Evolutionary conservation across 2,329 filamentous ascomycete genomes (phyloP).

Genomic region (Leptodontidium sp.): DNA sequence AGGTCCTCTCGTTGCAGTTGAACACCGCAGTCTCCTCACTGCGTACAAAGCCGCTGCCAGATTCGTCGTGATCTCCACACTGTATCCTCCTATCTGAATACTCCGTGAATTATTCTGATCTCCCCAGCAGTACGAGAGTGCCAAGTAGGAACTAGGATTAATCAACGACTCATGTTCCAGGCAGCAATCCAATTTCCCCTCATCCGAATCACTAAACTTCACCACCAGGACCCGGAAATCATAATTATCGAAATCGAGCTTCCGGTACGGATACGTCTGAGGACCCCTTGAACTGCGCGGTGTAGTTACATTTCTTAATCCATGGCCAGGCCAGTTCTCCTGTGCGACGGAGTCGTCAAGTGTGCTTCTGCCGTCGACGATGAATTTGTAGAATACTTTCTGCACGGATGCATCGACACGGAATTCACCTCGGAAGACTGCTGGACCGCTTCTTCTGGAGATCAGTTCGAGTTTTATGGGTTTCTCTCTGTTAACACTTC

Average conservation of each 20-base stretch:
- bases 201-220: not conserved
- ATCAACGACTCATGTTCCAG: constrained; percentile 11
- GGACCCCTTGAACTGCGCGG: not conserved
- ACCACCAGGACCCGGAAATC: not conserved
- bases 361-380: constrained; percentile 3
- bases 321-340: constrained; percentile 3
- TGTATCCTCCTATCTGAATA: not conserved
- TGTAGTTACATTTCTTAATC: not conserved
- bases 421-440: not conserved
- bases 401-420: not conserved
- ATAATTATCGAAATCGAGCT: constrained; percentile 11
- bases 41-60: not conserved
- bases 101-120: not conserved
- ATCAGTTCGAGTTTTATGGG: not conserved
- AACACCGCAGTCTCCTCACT: not conserved
- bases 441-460: not conserved
- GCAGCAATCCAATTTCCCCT: not conserved
- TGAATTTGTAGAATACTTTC: constrained; percentile 5
- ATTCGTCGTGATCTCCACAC: not conserved
- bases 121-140: constrained; percentile 8
- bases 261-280: constrained; percentile 1
- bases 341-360: not conserved
- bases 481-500: constrained; percentile 6
- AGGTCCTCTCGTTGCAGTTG: not conserved
- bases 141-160: not conserved